These are phyloP conservation scores for Dictyostelium purpureum DNA, from an alignment of 78 protist genomes.

Conservation along the genomic window DNA sequence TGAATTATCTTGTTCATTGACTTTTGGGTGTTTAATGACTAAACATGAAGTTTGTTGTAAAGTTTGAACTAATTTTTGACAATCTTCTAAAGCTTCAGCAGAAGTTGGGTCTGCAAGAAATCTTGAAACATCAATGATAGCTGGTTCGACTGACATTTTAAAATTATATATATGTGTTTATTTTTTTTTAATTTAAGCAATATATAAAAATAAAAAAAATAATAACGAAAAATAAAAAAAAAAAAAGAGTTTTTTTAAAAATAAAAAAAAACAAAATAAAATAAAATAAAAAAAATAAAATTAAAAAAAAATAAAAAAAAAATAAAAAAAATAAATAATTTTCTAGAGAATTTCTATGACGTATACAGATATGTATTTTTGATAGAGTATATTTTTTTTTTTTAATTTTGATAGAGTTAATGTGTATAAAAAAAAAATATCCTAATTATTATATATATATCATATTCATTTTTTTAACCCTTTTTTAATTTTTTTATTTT, in stretches of 20 bases:
- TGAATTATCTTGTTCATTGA: conserved; percentile 60
- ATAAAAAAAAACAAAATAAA: not conserved
- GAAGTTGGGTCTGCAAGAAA: conserved; percentile 42
- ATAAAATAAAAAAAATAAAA: not conserved
- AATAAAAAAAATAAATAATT: too few species aligned
- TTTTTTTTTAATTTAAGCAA: not conserved
- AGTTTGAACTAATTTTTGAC: conserved; percentile 59
- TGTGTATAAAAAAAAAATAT: not conserved
- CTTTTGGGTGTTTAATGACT: conserved; percentile 71
- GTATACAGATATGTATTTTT: too few species aligned
- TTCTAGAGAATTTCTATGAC: too few species aligned
- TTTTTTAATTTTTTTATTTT: too few species aligned
- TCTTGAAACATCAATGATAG: conserved; percentile 48
- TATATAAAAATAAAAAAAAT: not conserved
- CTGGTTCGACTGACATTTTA: conserved; percentile 59
- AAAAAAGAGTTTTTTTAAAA: not conserved
- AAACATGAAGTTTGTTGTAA: conserved; percentile 74
- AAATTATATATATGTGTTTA: not conserved
- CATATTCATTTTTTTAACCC: too few species aligned
- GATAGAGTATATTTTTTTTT: not conserved
- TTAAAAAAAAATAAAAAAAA: too few species aligned
- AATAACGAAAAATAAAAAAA: not conserved
- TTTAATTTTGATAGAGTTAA: too few species aligned
- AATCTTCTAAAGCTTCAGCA: conserved; percentile 62
- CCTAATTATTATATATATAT: not conserved